These are phyloP conservation scores for Aspergillaceae sp. DNA, from an alignment of 2,329 filamentous ascomycete genomes.

Conservation along the genomic window DNA sequence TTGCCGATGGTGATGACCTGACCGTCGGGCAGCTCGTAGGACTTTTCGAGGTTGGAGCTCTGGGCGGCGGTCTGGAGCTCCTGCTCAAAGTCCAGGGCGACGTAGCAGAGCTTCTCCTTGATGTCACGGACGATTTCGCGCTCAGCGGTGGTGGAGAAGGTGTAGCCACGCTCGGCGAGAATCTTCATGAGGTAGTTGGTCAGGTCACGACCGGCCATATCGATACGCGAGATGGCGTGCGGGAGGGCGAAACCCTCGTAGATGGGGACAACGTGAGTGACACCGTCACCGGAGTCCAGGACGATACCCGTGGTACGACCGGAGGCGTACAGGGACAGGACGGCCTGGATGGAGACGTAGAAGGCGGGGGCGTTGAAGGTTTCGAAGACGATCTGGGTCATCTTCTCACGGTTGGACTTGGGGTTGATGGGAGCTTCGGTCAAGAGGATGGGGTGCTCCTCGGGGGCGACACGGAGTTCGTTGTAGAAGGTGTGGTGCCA, in stretches of 20 bases:
- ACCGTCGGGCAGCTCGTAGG: slow-evolving; percentile 98
- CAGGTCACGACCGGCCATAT: slow-evolving; percentile 99
- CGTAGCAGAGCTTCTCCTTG: slow-evolving; percentile 99
- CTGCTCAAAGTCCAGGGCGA: slow-evolving; percentile 99
- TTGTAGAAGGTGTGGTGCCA: slow-evolving; percentile 99
- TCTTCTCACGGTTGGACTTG: slow-evolving; percentile 99
- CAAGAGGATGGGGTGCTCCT: slow-evolving; percentile 99
- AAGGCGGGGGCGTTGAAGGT: slow-evolving; percentile 99
- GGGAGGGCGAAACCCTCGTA: slow-evolving; percentile 99
- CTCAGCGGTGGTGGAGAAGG: slow-evolving; percentile 99
- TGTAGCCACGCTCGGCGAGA: slow-evolving; percentile 96
- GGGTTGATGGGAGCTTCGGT: slow-evolving; percentile 99
- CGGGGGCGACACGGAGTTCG: slow-evolving; percentile 98
- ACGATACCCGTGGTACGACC: slow-evolving; percentile 99
- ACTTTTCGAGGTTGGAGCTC: slow-evolving; percentile 99
- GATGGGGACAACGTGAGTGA: slow-evolving; percentile 99
- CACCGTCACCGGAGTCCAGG: slow-evolving; percentile 99
- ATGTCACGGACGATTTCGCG: slow-evolving; percentile 99
- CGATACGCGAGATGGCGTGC: slow-evolving; percentile 99
- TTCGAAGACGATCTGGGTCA: slow-evolving; percentile 99
- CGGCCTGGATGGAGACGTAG: slow-evolving; percentile 99
- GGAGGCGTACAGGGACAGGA: slow-evolving; percentile 97
- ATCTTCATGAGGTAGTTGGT: slow-evolving; percentile 99
- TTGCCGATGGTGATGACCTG: slow-evolving; percentile 99
- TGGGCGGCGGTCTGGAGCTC: slow-evolving; percentile 99